These are phyloP conservation scores for Mucor velutinosus DNA, from an alignment of 371 early-diverging fungal species.

Conservation along the genomic window DNA sequence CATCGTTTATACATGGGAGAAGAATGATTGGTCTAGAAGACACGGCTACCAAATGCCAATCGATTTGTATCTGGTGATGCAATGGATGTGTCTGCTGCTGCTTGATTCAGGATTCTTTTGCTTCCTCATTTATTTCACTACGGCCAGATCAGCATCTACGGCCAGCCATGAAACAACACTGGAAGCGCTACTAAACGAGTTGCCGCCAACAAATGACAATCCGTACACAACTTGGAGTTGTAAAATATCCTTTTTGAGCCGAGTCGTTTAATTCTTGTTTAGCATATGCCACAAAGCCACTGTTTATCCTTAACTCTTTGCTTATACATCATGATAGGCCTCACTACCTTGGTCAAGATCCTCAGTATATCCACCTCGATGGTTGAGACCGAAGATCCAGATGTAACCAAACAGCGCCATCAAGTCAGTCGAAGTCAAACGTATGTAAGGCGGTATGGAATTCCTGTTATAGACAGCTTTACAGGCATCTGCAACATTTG, in stretches of 20 bases:
- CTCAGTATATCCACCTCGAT: constrained; percentile 50
- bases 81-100: constrained; percentile 50
- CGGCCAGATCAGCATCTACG: not conserved
- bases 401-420: constrained; percentile 38
- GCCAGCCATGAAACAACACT: not conserved
- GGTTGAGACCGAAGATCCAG: constrained; percentile 57
- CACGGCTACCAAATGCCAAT: constrained; percentile 65
- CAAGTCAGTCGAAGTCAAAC: constrained; percentile 60
- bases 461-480: constrained; percentile 68
- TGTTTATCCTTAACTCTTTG: constrained; percentile 18
- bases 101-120: constrained; percentile 48
- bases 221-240: not conserved
- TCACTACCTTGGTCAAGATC: constrained; percentile 34
- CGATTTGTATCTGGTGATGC: constrained; percentile 56
- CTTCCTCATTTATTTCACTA: constrained; percentile 41
- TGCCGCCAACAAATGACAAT: not conserved
- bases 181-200: not conserved
- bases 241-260: constrained; percentile 29
- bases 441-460: constrained; percentile 66
- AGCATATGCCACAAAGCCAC: not conserved
- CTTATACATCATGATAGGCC: constrained; percentile 29
- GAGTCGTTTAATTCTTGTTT: not conserved
- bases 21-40: constrained; percentile 62
- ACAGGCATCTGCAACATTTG: constrained; percentile 74
- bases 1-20: constrained; percentile 20